Conservation (phyloP, 345 rosid species). For the Arabis hirsuta region DNA sequence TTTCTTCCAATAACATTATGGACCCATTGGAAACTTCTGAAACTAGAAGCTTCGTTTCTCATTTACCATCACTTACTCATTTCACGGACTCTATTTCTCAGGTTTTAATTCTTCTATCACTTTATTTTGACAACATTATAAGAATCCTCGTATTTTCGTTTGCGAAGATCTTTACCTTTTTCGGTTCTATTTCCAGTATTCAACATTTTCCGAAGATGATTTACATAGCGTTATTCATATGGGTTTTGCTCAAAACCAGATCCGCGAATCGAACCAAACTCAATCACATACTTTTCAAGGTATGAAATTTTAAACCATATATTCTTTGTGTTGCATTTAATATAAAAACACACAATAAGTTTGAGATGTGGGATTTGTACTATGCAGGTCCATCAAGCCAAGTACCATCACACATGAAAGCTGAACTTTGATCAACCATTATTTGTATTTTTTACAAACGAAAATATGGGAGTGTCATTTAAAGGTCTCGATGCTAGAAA, state of each 20-base stretch:
- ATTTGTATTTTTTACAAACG: slow-evolving; percentile 32
- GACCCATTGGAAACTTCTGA: slow-evolving; percentile 51
- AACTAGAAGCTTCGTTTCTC: slow-evolving; percentile 50
- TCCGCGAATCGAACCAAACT: slow-evolving; percentile 40
- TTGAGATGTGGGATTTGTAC: slow-evolving; percentile 24
- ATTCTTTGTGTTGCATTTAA: background rate
- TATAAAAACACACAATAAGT: background rate
- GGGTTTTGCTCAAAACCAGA: slow-evolving; percentile 64
- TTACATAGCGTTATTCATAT: slow-evolving; percentile 76
- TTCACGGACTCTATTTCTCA: slow-evolving; percentile 53
- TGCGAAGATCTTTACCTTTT: background rate
- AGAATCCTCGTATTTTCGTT: background rate
- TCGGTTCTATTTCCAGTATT: slow-evolving; percentile 44
- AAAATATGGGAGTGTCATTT: background rate
- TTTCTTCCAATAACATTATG: slow-evolving; percentile 47
- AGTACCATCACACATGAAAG: slow-evolving; percentile 54
- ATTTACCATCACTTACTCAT: slow-evolving; percentile 53
- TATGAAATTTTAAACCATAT: slow-evolving; percentile 16
- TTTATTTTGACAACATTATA: background rate
- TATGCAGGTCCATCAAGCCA: slow-evolving; percentile 59
- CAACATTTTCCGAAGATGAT: slow-evolving; percentile 68
- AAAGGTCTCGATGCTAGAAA: slow-evolving; percentile 41
- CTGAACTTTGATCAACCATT: slow-evolving; percentile 58
- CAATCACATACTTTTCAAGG: slow-evolving; percentile 47
- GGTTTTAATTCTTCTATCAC: slow-evolving; percentile 39